Evolutionary conservation across 75 land plant species (phyloP).

Genomic region (Cupressus sempervirens): DNA sequence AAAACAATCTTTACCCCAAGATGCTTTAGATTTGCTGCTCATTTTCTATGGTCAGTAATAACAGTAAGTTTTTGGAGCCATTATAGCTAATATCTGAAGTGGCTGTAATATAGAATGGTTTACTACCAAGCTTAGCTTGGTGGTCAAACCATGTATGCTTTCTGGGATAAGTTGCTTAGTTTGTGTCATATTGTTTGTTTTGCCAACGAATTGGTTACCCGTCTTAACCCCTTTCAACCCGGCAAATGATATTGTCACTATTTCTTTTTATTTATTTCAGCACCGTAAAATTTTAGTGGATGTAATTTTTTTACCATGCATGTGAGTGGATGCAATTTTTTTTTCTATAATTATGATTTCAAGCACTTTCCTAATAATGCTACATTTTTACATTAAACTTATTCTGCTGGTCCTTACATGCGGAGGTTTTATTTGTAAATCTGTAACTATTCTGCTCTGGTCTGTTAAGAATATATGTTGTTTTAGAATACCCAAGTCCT

Average conservation of each 20-base stretch:
- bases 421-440: background rate
- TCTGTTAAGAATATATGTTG: background rate
- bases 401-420: background rate
- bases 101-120: background rate
- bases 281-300: background rate
- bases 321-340: no score
- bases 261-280: background rate
- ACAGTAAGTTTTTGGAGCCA: background rate
- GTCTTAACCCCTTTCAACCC: background rate
- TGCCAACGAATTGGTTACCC: background rate
- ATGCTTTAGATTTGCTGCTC: background rate
- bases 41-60: background rate
- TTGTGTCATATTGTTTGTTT: background rate
- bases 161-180: background rate
- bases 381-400: background rate
- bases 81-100: background rate
- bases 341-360: no score
- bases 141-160: background rate
- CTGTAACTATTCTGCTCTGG: background rate
- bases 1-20: background rate
- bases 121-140: background rate
- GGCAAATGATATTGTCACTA: background rate
- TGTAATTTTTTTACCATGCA: background rate
- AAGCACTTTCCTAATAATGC: background rate
- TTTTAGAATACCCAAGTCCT: background rate